These are phyloP conservation scores for Pluteus cervinus DNA, from an alignment of 768 basidiomycete genomes.

Conservation along the genomic window DNA sequence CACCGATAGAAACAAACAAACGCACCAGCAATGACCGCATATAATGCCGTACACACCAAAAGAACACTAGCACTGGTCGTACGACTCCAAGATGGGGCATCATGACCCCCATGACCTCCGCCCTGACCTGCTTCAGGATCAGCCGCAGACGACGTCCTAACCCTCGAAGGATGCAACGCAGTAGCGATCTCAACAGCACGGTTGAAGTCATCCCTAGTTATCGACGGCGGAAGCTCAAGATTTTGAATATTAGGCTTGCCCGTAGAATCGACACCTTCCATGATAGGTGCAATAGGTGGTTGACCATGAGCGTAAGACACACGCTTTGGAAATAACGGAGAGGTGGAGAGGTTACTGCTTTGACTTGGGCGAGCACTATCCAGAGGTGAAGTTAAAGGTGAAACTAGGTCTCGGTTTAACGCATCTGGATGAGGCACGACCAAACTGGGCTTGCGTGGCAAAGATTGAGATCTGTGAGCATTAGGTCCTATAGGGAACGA, in stretches of 20 bases:
- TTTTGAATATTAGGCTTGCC: conserved; percentile 40
- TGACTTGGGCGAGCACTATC: conserved; percentile 22
- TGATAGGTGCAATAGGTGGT: conserved; percentile 48
- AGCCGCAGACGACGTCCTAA: conserved; percentile 31
- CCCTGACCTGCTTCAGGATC: conserved; percentile 38
- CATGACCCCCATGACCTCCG: conserved; percentile 73
- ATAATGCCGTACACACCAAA: conserved; percentile 83
- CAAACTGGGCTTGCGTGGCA: conserved; percentile 44
- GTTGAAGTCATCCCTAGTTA: conserved; percentile 87
- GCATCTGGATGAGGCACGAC: no score
- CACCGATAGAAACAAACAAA: conserved; percentile 5
- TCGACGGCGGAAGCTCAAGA: conserved; percentile 52
- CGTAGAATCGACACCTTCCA: conserved; percentile 70
- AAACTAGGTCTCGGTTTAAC: conserved; percentile 21
- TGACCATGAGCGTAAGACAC: conserved; percentile 48
- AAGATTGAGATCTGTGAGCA: conserved; percentile 19
- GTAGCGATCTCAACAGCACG: conserved; percentile 92
- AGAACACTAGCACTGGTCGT: conserved; percentile 85
- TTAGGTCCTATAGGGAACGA: conserved; percentile 19
- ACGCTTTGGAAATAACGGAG: conserved; percentile 41
- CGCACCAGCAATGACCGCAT: conserved; percentile 93
- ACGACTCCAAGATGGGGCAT: conserved; percentile 95
- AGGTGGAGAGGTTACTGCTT: conserved; percentile 20
- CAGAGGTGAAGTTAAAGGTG: conserved; percentile 32
- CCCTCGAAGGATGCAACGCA: conserved; percentile 59